Evolutionary conservation across 371 early-diverging fungal species (phyloP).

Genomic region (Gilbertella persicaria): DNA sequence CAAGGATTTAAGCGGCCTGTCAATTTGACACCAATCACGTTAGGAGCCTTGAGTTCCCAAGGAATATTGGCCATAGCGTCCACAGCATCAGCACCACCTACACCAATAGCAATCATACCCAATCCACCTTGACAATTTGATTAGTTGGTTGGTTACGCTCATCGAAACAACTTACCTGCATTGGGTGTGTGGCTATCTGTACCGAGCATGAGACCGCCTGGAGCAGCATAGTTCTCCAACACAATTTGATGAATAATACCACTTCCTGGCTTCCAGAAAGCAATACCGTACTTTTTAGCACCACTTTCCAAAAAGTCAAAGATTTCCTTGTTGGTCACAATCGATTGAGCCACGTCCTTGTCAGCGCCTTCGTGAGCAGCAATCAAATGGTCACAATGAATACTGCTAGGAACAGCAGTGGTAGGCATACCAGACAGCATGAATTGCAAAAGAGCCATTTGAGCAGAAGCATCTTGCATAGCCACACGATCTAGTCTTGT

Average conservation of each 20-base stretch:
- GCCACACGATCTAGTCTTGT: constrained; percentile 84
- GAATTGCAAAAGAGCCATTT: constrained; percentile 93
- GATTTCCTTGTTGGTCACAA: constrained; percentile 79
- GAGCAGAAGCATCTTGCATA: constrained; percentile 82
- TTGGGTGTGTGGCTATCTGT: constrained; percentile 84
- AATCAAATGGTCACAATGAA: constrained; percentile 95
- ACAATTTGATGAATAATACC: constrained; percentile 94
- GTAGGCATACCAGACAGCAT: constrained; percentile 87
- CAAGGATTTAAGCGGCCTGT: constrained; percentile 86
- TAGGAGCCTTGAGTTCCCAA: constrained; percentile 94
- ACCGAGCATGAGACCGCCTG: constrained; percentile 90
- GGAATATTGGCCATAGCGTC: constrained; percentile 94
- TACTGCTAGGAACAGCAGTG: constrained; percentile 86
- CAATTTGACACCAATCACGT: constrained; percentile 92
- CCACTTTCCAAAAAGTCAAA: constrained; percentile 83
- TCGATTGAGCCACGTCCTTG: constrained; percentile 68
- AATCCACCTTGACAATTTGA: constrained; percentile 79
- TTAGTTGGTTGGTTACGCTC: neutral
- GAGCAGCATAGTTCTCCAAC: constrained; percentile 92
- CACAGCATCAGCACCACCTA: constrained; percentile 95
- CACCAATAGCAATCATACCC: constrained; percentile 92
- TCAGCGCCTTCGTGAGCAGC: constrained; percentile 79
- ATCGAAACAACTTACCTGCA: constrained; percentile 42
- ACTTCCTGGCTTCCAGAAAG: constrained; percentile 90
- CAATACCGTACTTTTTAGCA: constrained; percentile 83